Evolutionary conservation across 2,329 filamentous ascomycete genomes (phyloP), one percentile per base, ranked within the genome.

Genomic region (Alternaria sp.): DNA sequence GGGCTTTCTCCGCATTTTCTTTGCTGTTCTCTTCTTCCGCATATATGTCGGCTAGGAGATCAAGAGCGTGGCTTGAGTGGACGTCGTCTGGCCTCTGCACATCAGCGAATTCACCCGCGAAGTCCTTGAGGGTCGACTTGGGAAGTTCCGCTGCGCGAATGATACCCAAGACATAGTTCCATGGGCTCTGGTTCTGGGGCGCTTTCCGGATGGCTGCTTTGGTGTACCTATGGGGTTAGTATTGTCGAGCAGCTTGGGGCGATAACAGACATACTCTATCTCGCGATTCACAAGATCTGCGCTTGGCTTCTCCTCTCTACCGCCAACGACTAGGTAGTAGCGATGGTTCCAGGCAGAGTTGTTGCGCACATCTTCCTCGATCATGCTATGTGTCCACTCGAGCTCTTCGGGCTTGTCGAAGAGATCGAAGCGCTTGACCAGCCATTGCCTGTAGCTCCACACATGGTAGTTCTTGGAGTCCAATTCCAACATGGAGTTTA

Each of bases 401-500:
- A 96, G 83, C 84, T 99, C 89, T 5, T 81, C 89, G 2, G 81
- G 89, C 51, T 75, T 70, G 54, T 85, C 84, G 45, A 76, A 79
- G 49, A 89, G 81, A 55, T 79, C 79, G 79, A 91, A 89, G 54
- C 87, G 83, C 69, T 88, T 86, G 80, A 97, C 84, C 82, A 91
- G 78, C 89, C 90, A 85, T 78, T 97, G 93, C 62, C 96, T 87
- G 83, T 98, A 99, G 59, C 90, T 93, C 96, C 96, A 99, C 51
- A 98, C 96, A 78, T 99, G 96, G 79, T 99, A 98, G 84, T 99
- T 99, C 83, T 99, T 99, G 54, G 91, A 88, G 78, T 99, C 96
- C 71, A 92, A 87, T 44, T 86, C 87, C 58, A 99, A 90, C 87
- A 99, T 98, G 50, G 86, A 81, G 63, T 86, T 87, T 63, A 97